These are phyloP conservation scores for Acanthamoeba culbertsoni DNA, from an alignment of 208 protist genomes.

Conservation along the genomic window DNA sequence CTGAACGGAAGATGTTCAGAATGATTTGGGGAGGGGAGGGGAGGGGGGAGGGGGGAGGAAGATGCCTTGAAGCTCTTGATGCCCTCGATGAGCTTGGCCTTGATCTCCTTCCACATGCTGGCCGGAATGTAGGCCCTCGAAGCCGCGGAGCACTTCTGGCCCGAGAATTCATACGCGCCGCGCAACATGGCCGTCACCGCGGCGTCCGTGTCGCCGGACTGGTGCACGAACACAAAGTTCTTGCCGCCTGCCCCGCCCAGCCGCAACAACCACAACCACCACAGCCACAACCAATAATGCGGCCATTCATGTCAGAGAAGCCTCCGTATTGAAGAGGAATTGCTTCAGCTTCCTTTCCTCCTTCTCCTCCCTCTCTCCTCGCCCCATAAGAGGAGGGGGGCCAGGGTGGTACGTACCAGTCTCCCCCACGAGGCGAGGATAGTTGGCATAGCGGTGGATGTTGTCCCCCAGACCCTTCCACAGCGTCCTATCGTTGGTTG, in stretches of 20 bases:
- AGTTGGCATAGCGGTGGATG: constrained; percentile 84
- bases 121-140: constrained; percentile 91
- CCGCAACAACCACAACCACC: neutral
- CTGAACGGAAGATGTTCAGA: too few relatives aligned
- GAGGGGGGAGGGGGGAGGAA: too few relatives aligned
- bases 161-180: constrained; percentile 95
- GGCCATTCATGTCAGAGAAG: too few relatives aligned
- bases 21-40: too few relatives aligned
- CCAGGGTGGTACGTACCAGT: constrained; percentile 78
- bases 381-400: neutral
- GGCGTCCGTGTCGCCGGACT: constrained; percentile 87
- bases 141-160: constrained; percentile 95
- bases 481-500: constrained; percentile 79
- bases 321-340: too few relatives aligned
- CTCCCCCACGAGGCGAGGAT: constrained; percentile 95
- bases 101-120: constrained; percentile 88
- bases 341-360: too few relatives aligned
- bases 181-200: constrained; percentile 89
- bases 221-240: constrained; percentile 96
- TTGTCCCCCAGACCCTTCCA: constrained; percentile 91
- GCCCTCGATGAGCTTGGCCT: constrained; percentile 86
- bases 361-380: too few relatives aligned
- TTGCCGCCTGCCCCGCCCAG: constrained; percentile 83
- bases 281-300: neutral
- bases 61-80: constrained; percentile 87